Conservation (phyloP, 1,284 basidiomycete species). For the Irpex lacteus region DNA sequence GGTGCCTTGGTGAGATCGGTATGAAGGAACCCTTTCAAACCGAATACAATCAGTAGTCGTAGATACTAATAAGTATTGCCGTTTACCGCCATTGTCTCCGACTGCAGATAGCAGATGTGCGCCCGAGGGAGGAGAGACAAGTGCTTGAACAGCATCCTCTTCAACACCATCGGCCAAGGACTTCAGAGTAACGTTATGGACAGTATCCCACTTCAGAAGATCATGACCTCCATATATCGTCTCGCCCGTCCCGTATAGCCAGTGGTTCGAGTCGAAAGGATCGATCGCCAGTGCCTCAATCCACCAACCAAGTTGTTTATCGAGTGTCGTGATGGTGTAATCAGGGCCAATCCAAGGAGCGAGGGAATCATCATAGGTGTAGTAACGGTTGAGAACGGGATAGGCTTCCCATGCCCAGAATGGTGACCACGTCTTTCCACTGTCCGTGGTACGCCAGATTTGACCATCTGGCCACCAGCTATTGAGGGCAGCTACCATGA, state of each 20-base stretch:
- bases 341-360: slow-evolving; percentile 58
- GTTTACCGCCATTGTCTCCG: slow-evolving; percentile 51
- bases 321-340: slow-evolving; percentile 38
- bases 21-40: slow-evolving; percentile 38
- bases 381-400: slow-evolving; percentile 49
- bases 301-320: slow-evolving; percentile 39
- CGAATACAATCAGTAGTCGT: background rate
- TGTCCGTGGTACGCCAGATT: slow-evolving; percentile 57
- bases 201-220: slow-evolving; percentile 52
- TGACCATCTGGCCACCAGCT: slow-evolving; percentile 61
- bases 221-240: slow-evolving; percentile 60
- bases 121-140: slow-evolving; percentile 51
- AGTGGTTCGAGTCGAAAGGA: slow-evolving; percentile 64
- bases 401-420: slow-evolving; percentile 54
- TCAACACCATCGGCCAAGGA: slow-evolving; percentile 64
- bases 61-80: background rate
- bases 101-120: slow-evolving; percentile 55
- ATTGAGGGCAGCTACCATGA: slow-evolving; percentile 68
- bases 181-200: slow-evolving; percentile 55
- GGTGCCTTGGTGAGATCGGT: slow-evolving; percentile 45
- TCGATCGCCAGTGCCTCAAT: slow-evolving; percentile 53
- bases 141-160: slow-evolving; percentile 52
- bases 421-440: slow-evolving; percentile 52
- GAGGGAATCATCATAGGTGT: slow-evolving; percentile 49
- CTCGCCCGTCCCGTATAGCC: slow-evolving; percentile 65